Conservation (phyloP, 1,139 yeast species). For the Ogataea hybrid region DNA sequence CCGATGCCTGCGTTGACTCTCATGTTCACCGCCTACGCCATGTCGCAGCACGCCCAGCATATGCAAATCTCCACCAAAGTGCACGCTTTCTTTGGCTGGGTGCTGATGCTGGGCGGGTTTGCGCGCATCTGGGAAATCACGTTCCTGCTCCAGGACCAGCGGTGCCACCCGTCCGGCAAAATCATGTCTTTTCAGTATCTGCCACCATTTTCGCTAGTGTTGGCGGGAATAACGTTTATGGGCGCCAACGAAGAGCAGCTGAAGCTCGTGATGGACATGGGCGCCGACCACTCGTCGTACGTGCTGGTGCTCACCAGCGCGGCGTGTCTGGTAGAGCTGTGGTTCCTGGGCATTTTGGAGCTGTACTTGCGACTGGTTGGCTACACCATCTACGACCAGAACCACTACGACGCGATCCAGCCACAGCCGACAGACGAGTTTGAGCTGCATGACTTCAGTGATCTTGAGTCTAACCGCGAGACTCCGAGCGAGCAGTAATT, state of each 20-base stretch:
- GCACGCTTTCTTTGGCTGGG: conserved; percentile 81
- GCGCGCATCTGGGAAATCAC: conserved; percentile 74
- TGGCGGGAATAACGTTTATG: conserved; percentile 83
- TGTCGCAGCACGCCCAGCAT: conserved; percentile 85
- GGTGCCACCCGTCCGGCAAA: conserved; percentile 42
- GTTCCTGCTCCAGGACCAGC: conserved; percentile 59
- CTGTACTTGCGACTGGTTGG: conserved; percentile 53
- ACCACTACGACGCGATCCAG: conserved; percentile 15
- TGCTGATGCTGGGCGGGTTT: conserved; percentile 75
- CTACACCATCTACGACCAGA: conserved; percentile 12
- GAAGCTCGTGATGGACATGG: conserved; percentile 62
- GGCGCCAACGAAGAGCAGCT: conserved; percentile 91
- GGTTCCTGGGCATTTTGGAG: conserved; percentile 57
- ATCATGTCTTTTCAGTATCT: conserved; percentile 76
- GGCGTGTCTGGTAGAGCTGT: conserved; percentile 68
- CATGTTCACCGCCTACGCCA: conserved; percentile 89
- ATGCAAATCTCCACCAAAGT: conserved; percentile 77
- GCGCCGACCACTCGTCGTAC: conserved; percentile 84
- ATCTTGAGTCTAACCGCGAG: conserved; percentile 18
- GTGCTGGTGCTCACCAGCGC: conserved; percentile 70
- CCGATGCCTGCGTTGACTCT: conserved; percentile 79
- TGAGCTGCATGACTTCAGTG: conserved; percentile 27
- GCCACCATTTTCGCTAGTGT: conserved; percentile 75
- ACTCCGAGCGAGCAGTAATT: conserved; percentile 17
- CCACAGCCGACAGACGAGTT: conserved; percentile 14